Evolutionary conservation across 2,329 filamentous ascomycete genomes (phyloP), one percentile per base, ranked within the genome.

Genomic region (Zymoseptoria passerinii): DNA sequence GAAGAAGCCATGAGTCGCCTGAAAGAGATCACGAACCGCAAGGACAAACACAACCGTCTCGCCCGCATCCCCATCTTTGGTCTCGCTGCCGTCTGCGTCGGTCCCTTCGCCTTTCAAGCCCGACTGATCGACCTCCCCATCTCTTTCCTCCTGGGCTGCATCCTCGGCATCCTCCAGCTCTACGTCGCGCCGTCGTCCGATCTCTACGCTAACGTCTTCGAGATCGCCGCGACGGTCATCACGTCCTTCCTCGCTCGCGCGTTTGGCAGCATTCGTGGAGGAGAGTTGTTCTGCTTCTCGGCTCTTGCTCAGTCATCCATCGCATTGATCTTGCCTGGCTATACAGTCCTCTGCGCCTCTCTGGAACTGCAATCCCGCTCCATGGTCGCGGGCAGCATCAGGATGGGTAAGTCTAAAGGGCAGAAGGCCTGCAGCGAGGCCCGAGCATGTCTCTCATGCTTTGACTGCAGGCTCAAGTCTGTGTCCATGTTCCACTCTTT

Each of bases 41-140:
- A 78, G 53, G 76, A 78, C 57, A 84, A 85, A 66, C 86, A 75
- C 66, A 71, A 68, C 35, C 66, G 64, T 13, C 77, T 75, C 73
- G 61, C 74, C 2, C 69, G 76, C 4, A 83, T 95, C 0, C 72
- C 85, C 0, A 75, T 90, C 29, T 92, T 90, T 65, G 90, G 90
- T 0, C 74, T 91, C 5, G 89, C 90, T 1, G 90, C 88, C 10
- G 86, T 84, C 0, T 82, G 79, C 6, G 89, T 94, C 0, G 89
- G 87, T 0, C 89, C 89, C 0, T 94, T 94, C 67, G 89, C 88
- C 3, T 95, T 94, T 68, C 78, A 85, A 57, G 88, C 87, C 2
- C 82, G 89, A 3, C 83, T 86, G 48, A 87, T 92, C 66, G 90
- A 95, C 70, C 76, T 94, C 59, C 89, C 89, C 0, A 81, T 92